phyloP scores from a whole-genome alignment of 2,329 filamentous ascomycete genomes.

The Neonectria hederae region DNA sequence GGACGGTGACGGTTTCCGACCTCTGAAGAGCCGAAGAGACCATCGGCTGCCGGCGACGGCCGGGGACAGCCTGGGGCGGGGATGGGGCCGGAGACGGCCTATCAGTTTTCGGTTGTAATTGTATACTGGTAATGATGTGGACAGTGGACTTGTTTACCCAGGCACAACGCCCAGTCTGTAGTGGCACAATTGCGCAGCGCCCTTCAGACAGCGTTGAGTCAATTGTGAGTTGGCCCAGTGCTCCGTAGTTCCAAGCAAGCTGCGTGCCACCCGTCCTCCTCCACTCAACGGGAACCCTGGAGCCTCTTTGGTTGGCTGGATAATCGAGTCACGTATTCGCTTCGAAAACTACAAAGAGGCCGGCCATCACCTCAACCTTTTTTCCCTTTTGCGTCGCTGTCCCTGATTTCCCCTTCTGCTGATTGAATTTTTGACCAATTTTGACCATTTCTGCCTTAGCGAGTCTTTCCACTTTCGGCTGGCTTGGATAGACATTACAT shows the following conservation, averaged over 20 bases:
- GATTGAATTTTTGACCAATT: no score
- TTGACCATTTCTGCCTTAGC: not conserved
- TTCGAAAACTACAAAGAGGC: constrained; percentile 3
- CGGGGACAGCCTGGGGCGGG: constrained; percentile 29
- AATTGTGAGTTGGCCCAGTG: not conserved
- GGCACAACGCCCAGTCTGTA: no score
- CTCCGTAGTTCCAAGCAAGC: not conserved
- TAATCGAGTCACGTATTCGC: not conserved
- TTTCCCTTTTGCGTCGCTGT: not conserved
- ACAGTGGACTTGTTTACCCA: not conserved
- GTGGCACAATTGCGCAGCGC: not conserved
- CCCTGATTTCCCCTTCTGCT: not conserved
- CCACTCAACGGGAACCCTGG: not conserved
- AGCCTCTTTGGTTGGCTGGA: not conserved
- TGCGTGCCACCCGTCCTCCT: not conserved
- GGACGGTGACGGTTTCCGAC: not conserved
- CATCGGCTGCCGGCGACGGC: constrained; percentile 42
- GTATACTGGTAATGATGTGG: not conserved
- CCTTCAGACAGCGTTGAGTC: not conserved
- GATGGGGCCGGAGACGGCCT: constrained; percentile 36
- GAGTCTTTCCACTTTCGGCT: not conserved
- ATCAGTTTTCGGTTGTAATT: constrained; percentile 22
- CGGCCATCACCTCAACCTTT: not conserved
- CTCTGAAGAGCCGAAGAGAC: not conserved
- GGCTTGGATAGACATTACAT: not conserved